Evolutionary conservation across 208 protist genomes (phyloP), one percentile per base, ranked within the genome.

Genomic region (Borovskyia barvae): DNA sequence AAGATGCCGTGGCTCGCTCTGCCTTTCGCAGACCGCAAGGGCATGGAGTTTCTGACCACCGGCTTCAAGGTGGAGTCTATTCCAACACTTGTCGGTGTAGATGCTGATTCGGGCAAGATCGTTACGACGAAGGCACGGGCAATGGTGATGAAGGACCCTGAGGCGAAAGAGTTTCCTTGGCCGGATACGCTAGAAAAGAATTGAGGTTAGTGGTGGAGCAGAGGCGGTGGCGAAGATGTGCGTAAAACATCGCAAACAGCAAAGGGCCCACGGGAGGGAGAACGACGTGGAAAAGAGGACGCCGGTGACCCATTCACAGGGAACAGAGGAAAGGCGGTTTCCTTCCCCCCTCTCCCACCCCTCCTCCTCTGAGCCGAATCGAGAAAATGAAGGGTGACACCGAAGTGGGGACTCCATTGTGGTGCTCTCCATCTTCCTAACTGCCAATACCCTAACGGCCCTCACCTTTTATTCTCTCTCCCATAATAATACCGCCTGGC

Each of bases 1-100:
- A 87, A 90, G 66, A 93, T 92, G 85, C 90, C 85, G 43, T 93
- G 87, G 83, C 72, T 83, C 19, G 65, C 83, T 9, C 37, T 96
- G 29, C 79, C 81, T 33, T 96, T 92, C 56, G 50, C 65, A 14
- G 72, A 80, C 29, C 41, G 64, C 17, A 49, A 62, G 3, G 71
- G 62, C 26, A 57, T 72, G 56, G 68, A 90, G 63, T 46, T 62
- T 28, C 74, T 94, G 3, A 75, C 62, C 5, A 75, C 70, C 15
- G 72, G 57, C 17, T 90, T 90, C 47, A 42, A 60, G 28, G 82
- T 94, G 26, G 54, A 90, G 65, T 80, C 75, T n/a, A 94, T 94
- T 41, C 87, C 87, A 12, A 90, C 76, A 9, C 61, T 94, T 22
- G 69, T 94, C 14, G 82, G 70, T 42, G 68, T 94, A 17, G 84